Evolutionary conservation across 805 yeast species (phyloP), one percentile per base, ranked within the genome.

Genomic region (Starmerella bombicola): DNA sequence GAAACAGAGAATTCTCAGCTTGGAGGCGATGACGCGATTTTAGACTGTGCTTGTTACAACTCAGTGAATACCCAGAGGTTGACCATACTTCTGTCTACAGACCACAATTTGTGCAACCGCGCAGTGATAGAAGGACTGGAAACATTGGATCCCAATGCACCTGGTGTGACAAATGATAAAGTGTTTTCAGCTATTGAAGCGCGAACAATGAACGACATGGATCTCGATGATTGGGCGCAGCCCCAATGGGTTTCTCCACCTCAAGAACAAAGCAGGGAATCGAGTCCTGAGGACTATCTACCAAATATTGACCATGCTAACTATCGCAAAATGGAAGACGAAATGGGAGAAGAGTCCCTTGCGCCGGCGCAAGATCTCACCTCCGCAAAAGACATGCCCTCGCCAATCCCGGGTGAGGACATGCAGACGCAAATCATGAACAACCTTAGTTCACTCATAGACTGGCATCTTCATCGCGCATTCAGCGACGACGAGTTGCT

Each of bases 41-140:
- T 47, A 22, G 51, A 47, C 37, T 46, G 50, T 26, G 50, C 50
- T n/a, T 9, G 36, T n/a, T 47, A 46, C 39, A 41, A 37, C 37
- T 15, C n/a, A 26, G 18, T 25, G 15, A 21, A n/a, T 15, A 21
- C 13, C 18, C 15, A 26, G 6, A 20, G 37, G 16, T n/a, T 30
- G 12, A 42, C 49, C 1, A 30, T 46, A 6, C 28, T 47, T 22
- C 23, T 47, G 36, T 41, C 51, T 10, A 24, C 45, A 12, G 51
- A 47, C 37, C 33, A 18, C 26, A 47, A 47, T 17, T 25, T 47
- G 24, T 35, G 41, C 31, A 39, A 21, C 29, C 41, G 48, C 10
- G 43, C 47, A 3, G 19, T 37, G 7, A 22, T 38, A 12, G 51
- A 41, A 26, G 42, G 41, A 4, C 13, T 47, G 3, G 47, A 42